phyloP scores from a whole-genome alignment of 495 filamentous ascomycete species.

The Penicillium coprophilum region DNA sequence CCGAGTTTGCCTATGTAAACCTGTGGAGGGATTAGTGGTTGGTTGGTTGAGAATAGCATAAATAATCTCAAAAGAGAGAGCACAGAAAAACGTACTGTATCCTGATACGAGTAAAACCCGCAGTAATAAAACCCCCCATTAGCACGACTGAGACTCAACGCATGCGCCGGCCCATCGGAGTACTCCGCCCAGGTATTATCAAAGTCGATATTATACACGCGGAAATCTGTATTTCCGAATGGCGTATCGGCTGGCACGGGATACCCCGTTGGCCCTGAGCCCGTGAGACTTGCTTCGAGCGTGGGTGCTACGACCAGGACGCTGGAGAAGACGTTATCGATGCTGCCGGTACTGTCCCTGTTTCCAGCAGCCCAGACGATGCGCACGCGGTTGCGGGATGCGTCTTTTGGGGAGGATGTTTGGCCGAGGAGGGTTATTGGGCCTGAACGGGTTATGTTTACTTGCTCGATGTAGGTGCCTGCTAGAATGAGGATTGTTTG shows the following conservation, averaged over 20 bases:
- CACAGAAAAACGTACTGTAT: constrained; percentile 43
- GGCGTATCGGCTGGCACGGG: constrained; percentile 56
- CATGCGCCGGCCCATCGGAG: constrained; percentile 53
- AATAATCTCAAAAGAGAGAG: not conserved
- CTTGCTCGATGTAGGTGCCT: constrained; percentile 58
- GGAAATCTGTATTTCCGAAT: constrained; percentile 57
- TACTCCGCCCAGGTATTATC: constrained; percentile 55
- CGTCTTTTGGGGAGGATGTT: constrained; percentile 39
- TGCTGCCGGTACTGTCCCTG: constrained; percentile 39
- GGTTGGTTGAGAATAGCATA: not conserved
- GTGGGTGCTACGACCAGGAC: constrained; percentile 57
- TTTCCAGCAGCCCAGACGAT: constrained; percentile 51
- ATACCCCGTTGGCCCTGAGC: constrained; percentile 55
- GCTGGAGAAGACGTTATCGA: constrained; percentile 59
- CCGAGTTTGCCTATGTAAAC: constrained; percentile 62
- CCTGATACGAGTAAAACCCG: constrained; percentile 59
- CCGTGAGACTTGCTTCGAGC: constrained; percentile 55
- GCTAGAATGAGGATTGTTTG: constrained; percentile 55
- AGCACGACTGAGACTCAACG: constrained; percentile 53
- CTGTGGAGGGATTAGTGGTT: constrained; percentile 20
- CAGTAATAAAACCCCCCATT: constrained; percentile 61
- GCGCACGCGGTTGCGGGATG: constrained; percentile 47
- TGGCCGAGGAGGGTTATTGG: constrained; percentile 57
- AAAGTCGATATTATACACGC: constrained; percentile 61
- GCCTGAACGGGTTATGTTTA: constrained; percentile 58